Conservation (phyloP, 768 basidiomycete species). For the Rubroboletus satanas region DNA sequence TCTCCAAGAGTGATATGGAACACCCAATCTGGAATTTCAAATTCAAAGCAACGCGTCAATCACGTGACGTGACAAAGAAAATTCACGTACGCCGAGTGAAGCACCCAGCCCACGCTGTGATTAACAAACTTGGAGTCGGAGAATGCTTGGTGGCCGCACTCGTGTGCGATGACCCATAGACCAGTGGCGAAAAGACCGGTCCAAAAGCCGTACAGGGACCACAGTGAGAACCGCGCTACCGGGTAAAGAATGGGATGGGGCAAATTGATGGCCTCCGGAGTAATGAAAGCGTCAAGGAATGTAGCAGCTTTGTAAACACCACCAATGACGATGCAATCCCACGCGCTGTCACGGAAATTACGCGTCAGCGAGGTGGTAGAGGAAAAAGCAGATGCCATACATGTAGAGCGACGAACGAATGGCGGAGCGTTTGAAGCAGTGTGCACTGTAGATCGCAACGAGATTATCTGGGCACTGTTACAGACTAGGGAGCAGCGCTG, state of each 20-base stretch:
- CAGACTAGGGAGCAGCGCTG: constrained; percentile 1
- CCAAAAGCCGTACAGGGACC: constrained; percentile 79
- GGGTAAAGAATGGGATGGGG: constrained; percentile 61
- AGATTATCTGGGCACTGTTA: neutral
- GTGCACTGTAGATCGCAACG: constrained; percentile 43
- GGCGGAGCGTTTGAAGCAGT: constrained; percentile 90
- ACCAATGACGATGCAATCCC: constrained; percentile 71
- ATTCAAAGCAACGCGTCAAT: constrained; percentile 5
- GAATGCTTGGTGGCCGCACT: constrained; percentile 96
- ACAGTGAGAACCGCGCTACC: constrained; percentile 60
- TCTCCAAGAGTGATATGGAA: constrained; percentile 96
- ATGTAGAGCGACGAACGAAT: constrained; percentile 74
- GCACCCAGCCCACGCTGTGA: constrained; percentile 87
- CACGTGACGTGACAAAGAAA: constrained; percentile 20
- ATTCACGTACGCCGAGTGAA: constrained; percentile 76
- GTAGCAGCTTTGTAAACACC: constrained; percentile 63
- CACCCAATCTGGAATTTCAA: constrained; percentile 62
- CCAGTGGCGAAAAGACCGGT: constrained; percentile 87
- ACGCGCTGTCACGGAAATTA: constrained; percentile 43
- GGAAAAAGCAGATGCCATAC: constrained; percentile 38
- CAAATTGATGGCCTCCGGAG: constrained; percentile 50
- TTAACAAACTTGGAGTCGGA: constrained; percentile 90
- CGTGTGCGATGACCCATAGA: constrained; percentile 91
- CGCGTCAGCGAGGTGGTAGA: constrained; percentile 11
- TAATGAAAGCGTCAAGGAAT: constrained; percentile 60